Evolutionary conservation across 2,329 filamentous ascomycete species (phyloP), one percentile per base, ranked within the genome.

Genomic region (Aspergillus ruber): DNA sequence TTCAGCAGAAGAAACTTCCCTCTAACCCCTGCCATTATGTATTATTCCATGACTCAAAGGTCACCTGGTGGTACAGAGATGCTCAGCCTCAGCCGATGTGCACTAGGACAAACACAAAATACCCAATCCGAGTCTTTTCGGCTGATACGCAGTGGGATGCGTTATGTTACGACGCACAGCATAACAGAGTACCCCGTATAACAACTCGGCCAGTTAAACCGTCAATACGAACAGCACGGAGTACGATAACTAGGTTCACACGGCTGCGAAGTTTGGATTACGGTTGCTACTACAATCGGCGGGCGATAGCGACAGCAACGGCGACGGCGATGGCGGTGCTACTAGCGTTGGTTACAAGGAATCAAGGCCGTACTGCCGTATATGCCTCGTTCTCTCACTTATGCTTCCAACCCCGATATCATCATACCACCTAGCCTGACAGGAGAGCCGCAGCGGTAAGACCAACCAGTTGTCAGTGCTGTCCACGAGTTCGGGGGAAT

Each of bases 121-220:
- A 21, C 10, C 45, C 52, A 47, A 49, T 38, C 21, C 40, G 18
- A 17, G 38, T 12, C 32, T 51, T 44, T 18, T 40, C 35, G 29
- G 5, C 18, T 15, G 7, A 39, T 2, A 20, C 36, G 15, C 33
- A 35, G n/a, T 17, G 33, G 33, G 33, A 17, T 39, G 36, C 9
- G 15, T 15, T 39, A 20, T 39, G 36, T 39, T 39, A 39, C 36
- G 36, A 21, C 2, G 33, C 9, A 18, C 33, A 17, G 6, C 33
- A 36, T 29, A 29, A 29, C 10, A 29, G 25, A 29, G 25, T 29
- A 29, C 33, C 10, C 36, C 36, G 36, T 39, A 18, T 18, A 20
- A 39, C 36, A 2, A 18, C 15, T 39, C 36, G 15, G 25, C 4
- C 25, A 29, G 25, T 29, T 12, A 29, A 12, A 29, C 25, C 9